Percentiles rank a stretch among this genome's conserved stretches.
These are phyloP conservation scores for Coprinopsis strossmayeri DNA, from an alignment of 768 basidiomycete genomes.

Conservation along the genomic window DNA sequence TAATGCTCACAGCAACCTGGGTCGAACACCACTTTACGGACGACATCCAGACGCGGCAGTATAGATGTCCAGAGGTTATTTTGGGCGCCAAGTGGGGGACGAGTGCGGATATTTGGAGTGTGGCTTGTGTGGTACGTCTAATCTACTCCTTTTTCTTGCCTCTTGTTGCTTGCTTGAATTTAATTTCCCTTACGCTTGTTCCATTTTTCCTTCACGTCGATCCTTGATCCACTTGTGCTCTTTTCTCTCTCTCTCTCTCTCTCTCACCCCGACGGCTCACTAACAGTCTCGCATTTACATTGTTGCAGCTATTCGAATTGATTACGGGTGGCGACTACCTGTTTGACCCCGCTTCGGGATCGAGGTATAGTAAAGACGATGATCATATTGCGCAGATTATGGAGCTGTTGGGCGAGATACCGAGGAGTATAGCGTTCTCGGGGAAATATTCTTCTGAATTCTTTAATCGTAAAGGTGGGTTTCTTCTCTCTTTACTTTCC, in stretches of 20 bases:
- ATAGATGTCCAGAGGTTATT: constrained; percentile 96
- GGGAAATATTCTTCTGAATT: constrained; percentile 95
- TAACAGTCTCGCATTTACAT: too few species aligned
- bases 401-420: constrained; percentile 90
- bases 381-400: constrained; percentile 98
- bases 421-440: constrained; percentile 72
- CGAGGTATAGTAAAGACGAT: constrained; percentile 93
- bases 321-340: constrained; percentile 96
- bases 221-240: too few species aligned
- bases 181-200: too few species aligned
- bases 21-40: constrained; percentile 97
- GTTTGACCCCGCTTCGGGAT: constrained; percentile 93
- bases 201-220: too few species aligned
- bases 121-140: constrained; percentile 80
- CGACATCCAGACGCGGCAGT: constrained; percentile 96
- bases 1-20: constrained; percentile 58
- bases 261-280: too few species aligned
- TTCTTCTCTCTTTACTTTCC: background rate
- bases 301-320: constrained; percentile 79
- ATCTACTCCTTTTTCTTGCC: background rate
- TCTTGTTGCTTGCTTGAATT: background rate
- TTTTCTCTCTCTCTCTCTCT: too few species aligned
- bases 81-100: constrained; percentile 94
- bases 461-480: constrained; percentile 89
- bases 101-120: constrained; percentile 95